Evolutionary conservation across 1,284 basidiomycete genomes (phyloP), one percentile per base, ranked within the genome.

Genomic region (Rhodotorula sp.): DNA sequence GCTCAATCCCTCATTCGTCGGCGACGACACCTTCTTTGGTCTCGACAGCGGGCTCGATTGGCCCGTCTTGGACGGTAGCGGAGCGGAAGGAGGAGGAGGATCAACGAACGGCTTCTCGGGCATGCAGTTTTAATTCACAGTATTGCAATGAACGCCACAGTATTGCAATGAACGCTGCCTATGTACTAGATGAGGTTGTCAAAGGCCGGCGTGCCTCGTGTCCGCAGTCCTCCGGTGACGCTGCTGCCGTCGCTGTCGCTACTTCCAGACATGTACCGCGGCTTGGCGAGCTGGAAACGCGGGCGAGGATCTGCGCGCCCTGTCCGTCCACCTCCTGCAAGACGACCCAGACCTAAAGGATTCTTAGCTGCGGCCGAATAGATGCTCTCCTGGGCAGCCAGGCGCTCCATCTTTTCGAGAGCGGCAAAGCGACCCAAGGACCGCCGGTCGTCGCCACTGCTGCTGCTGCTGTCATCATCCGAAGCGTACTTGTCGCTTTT

Each of bases 1-100:
- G 18, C 71, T 71, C 34, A 64, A 58, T 26, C 71, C 74, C n/a
- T 23, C 64, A 14, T 73, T 71, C 12, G 65, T 66, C 45, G 66
- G 64, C 5, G 63, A 60, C 1, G 48, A 62, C n/a, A 26, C 52
- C 38, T 68, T 66, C 38, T 71, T 71, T 60, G 59, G 54, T 15
- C 63, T 72, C 49, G 70, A 72, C 12, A 59, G 52, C 26, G 65
- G 52, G 23, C 28, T 66, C 38, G 62, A 64, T 45, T 68, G 56
- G 67, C 19, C 62, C 26, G 28, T 31, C 26, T 19, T 64, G 47
- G 45, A 47, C 28, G 63, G 63, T 26, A 18, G 47, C 21, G 60
- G 28, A 16, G 47, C 5, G 0, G 58, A 43, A 4, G 43, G 23
- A 23, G 18, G 19, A 18, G 56, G 57, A 15, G 28, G 56, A 14